phyloP scores from a whole-genome alignment of 805 yeast species.

The Candida sonorensis region DNA sequence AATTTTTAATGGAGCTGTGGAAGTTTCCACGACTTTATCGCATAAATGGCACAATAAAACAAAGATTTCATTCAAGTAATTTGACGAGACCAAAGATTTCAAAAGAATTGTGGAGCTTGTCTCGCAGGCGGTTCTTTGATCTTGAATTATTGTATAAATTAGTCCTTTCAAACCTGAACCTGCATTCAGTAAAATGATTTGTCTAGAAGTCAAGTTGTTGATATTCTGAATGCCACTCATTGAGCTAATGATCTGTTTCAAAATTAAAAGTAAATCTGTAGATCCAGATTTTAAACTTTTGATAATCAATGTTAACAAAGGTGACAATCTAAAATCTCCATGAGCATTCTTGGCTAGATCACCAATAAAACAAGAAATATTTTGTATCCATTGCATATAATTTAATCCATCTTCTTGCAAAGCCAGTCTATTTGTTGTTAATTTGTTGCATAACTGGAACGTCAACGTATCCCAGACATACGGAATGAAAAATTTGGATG shows the following conservation, averaged over 20 bases:
- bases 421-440: slow-evolving; percentile 61
- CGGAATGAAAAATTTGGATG: slow-evolving; percentile 66
- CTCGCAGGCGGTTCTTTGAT: slow-evolving; percentile 41
- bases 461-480: slow-evolving; percentile 85
- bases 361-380: slow-evolving; percentile 74
- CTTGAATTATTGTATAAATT: slow-evolving; percentile 54
- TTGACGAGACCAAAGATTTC: slow-evolving; percentile 34
- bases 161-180: slow-evolving; percentile 49
- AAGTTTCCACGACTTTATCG: slow-evolving; percentile 29
- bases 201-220: slow-evolving; percentile 59
- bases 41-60: slow-evolving; percentile 50
- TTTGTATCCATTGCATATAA: slow-evolving; percentile 80
- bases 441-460: slow-evolving; percentile 60
- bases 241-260: slow-evolving; percentile 57
- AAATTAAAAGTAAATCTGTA: slow-evolving; percentile 51
- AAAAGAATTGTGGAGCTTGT: slow-evolving; percentile 47
- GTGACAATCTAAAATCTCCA: slow-evolving; percentile 48
- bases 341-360: slow-evolving; percentile 53
- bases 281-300: slow-evolving; percentile 59
- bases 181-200: slow-evolving; percentile 59
- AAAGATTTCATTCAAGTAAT: slow-evolving; percentile 56
- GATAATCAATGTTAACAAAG: slow-evolving; percentile 52
- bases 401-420: slow-evolving; percentile 74
- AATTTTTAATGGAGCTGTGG: slow-evolving; percentile 54
- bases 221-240: slow-evolving; percentile 78